A percentile compares a stretch with the other conserved stretches of the same genome.
These are phyloP conservation scores for Cercospora sesami DNA, from an alignment of 2,329 filamentous ascomycete genomes.

Conservation along the genomic window DNA sequence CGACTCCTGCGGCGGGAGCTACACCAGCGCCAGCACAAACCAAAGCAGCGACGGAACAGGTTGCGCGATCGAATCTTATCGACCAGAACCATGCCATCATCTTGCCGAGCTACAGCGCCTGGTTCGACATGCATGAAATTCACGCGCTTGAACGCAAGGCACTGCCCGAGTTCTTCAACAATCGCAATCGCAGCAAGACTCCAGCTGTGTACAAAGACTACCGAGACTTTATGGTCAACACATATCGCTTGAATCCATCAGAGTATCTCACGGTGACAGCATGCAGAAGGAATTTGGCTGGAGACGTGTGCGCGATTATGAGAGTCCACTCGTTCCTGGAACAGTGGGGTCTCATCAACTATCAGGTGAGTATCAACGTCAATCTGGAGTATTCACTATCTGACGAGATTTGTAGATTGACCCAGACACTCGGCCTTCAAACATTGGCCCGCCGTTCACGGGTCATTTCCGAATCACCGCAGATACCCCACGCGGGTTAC, in stretches of 20 bases:
- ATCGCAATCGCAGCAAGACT: conserved; percentile 95
- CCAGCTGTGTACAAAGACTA: conserved; percentile 98
- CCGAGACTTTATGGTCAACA: conserved; percentile 99
- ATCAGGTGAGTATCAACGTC: conserved; percentile 65
- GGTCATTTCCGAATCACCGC: conserved; percentile 96
- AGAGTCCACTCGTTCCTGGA: conserved; percentile 96
- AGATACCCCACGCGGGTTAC: conserved; percentile 90
- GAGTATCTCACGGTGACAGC: conserved; percentile 98
- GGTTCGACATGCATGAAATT: conserved; percentile 97
- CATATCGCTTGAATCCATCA: conserved; percentile 89
- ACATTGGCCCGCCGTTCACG: conserved; percentile 93
- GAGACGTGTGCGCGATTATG: conserved; percentile 99
- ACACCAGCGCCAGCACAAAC: conserved; percentile 55
- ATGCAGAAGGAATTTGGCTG: conserved; percentile 89
- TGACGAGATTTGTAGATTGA: conserved; percentile 67
- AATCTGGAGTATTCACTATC: not conserved
- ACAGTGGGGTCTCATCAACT: conserved; percentile 98
- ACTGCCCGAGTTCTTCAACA: conserved; percentile 97
- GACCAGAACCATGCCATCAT: conserved; percentile 95
- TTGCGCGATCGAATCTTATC: conserved; percentile 87
- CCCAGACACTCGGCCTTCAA: conserved; percentile 89
- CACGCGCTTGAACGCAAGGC: conserved; percentile 92
- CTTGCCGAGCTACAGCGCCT: conserved; percentile 93
- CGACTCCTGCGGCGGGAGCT: conserved; percentile 30
- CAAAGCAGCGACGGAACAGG: conserved; percentile 78